Percentiles rank a stretch among this genome's conserved stretches.
phyloP scores from a whole-genome alignment of 2,329 filamentous ascomycete genomes.

The Calonectria ilicicola region DNA sequence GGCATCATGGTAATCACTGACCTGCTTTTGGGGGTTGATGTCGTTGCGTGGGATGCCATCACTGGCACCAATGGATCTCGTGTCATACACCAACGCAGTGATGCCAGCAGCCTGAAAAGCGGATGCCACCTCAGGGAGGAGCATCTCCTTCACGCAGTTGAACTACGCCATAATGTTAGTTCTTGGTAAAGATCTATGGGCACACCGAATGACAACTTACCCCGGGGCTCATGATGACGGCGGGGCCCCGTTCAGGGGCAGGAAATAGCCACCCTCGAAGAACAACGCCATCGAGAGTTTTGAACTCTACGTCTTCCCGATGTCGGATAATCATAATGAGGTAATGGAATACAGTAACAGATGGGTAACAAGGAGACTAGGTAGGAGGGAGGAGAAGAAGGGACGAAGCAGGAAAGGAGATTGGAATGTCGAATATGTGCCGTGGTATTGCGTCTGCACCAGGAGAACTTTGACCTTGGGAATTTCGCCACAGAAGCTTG shows the following conservation, averaged over 20 bases:
- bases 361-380: too few relatives aligned
- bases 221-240: constrained; percentile 45
- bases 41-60: constrained; percentile 53
- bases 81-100: constrained; percentile 52
- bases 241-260: constrained; percentile 40
- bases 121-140: constrained; percentile 47
- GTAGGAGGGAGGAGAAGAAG: neutral
- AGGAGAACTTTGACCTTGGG: neutral
- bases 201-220: constrained; percentile 28
- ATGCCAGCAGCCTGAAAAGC: constrained; percentile 48
- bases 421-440: neutral
- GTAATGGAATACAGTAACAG: neutral
- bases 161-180: constrained; percentile 16
- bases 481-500: neutral
- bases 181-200: neutral
- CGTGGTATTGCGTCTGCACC: neutral
- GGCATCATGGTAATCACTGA: constrained; percentile 45
- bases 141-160: constrained; percentile 45
- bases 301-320: constrained; percentile 50
- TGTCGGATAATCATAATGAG: constrained; percentile 17
- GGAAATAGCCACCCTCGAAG: constrained; percentile 53
- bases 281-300: constrained; percentile 53
- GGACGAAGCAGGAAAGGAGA: neutral
- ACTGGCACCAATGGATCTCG: constrained; percentile 49
- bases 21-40: constrained; percentile 48